These are phyloP conservation scores for Sclerotinia borealis DNA, from an alignment of 2,329 filamentous ascomycete species.

Conservation along the genomic window DNA sequence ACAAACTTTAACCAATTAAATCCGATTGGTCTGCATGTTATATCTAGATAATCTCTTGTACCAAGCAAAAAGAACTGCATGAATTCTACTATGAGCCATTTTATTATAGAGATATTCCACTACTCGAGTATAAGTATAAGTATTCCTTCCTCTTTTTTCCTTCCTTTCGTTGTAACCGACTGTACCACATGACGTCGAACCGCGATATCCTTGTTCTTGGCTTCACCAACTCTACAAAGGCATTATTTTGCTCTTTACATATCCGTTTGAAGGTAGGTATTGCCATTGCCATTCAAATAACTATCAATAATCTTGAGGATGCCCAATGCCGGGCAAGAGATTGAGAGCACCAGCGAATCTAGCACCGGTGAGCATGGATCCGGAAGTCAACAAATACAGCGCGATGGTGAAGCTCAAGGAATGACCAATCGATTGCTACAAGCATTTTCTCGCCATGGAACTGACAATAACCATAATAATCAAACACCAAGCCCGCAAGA, in stretches of 20 bases:
- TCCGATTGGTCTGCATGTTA: not conserved
- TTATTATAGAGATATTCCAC: not conserved
- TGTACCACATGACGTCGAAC: constrained; percentile 2
- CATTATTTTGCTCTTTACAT: not conserved
- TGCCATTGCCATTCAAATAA: not conserved
- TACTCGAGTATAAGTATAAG: not conserved
- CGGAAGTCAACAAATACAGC: not conserved
- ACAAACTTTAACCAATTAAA: not conserved
- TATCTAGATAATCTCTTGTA: not conserved
- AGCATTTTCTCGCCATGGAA: not conserved
- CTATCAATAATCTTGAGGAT: constrained; percentile 5
- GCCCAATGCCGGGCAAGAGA: constrained; percentile 6
- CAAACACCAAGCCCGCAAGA: not conserved
- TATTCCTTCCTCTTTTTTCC: not conserved
- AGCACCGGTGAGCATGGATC: not conserved
- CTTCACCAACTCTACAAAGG: not conserved
- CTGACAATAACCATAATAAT: not conserved
- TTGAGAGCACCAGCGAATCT: not conserved
- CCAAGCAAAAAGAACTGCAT: not conserved
- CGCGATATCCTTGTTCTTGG: constrained; percentile 3
- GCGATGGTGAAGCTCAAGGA: not conserved
- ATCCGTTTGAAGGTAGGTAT: not conserved
- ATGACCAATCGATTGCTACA: not conserved
- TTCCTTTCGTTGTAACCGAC: not conserved
- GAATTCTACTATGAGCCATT: not conserved